Conservation (phyloP, 345 rosid genomes). For the Dovyalis caffra region DNA sequence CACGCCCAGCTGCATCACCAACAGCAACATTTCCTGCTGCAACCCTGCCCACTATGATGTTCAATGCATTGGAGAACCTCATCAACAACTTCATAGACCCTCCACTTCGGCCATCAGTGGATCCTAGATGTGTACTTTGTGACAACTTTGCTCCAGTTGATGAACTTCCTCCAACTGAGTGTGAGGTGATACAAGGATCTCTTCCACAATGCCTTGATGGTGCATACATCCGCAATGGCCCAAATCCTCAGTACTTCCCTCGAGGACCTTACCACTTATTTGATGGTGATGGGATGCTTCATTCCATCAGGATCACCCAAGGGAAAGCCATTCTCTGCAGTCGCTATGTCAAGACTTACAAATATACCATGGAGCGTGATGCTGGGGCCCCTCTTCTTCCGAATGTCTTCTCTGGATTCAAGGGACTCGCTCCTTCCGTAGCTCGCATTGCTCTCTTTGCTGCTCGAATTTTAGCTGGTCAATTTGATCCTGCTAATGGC, state of each 20-base stretch:
- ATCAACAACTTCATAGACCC: conserved; percentile 66
- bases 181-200: conserved; percentile 47
- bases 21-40: not conserved
- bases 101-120: conserved; percentile 41
- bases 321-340: conserved; percentile 51
- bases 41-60: conserved; percentile 25
- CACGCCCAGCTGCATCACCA: conserved; percentile 1
- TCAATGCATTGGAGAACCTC: conserved; percentile 43
- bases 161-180: conserved; percentile 60
- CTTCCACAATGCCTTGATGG: conserved; percentile 58
- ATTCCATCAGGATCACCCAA: conserved; percentile 43
- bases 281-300: conserved; percentile 76
- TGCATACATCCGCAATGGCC: conserved; percentile 68
- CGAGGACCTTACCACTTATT: conserved; percentile 67
- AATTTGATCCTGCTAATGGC: conserved; percentile 52
- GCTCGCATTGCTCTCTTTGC: conserved; percentile 56
- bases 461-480: conserved; percentile 44
- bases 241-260: conserved; percentile 66
- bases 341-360: conserved; percentile 55
- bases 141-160: conserved; percentile 59
- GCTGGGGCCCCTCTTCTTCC: conserved; percentile 49
- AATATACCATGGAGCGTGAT: conserved; percentile 39
- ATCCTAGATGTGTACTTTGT: conserved; percentile 48
- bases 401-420: conserved; percentile 55
- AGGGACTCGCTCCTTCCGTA: conserved; percentile 54